Base-by-base conservation (phyloP, 305 asterid species). In the Fraxinus ornus region DNA sequence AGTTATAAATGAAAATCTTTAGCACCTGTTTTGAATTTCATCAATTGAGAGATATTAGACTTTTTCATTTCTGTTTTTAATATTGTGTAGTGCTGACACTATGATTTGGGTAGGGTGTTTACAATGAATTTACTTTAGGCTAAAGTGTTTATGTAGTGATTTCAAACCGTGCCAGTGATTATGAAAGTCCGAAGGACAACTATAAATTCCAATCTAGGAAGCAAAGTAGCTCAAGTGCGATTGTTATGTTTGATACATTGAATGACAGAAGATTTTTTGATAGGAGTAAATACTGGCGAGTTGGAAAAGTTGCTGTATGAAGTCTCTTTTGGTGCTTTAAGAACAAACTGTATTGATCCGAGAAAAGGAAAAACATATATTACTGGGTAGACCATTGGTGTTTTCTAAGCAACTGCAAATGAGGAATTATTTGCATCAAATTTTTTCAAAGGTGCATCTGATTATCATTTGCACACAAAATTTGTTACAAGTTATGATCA, bases 21-120 rank as follows among this genome's bases (percentile, higher is more conserved):
- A 72, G 49, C 52, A 30, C n/a, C 72, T 22, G 4, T 3, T 77
- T 77, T 32, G 80, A 66, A 80, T 33, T 70, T 71, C 78, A 71
- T 47, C 35, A 21, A 41, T 70, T 39, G 52, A 41, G 52, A 12
- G 52, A 41, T 13, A 41, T 2, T 10, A 41, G 10, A 41, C 4
- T 41, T 10, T 41, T 7, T 37, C 12, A 44, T 12, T 12, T 44
- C 55, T 44, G n/a, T 44, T 44, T 44, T 44, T 44, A 49, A 49
- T 49, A 1, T 1, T 13, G 21, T 5, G 60, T 17, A 49, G 60
- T 49, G 21, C 7, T 49, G 21, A 49, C 60, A 15, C 21, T 49
- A 15, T 17, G 60, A 49, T 49, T 19, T 57, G 28, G 26, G 24
- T 5, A 5, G 68, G 10, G 28, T 57, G 60, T 49, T 19, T 21